phyloP scores from a whole-genome alignment of 495 filamentous ascomycete genomes.

The Neurospora sp. region DNA sequence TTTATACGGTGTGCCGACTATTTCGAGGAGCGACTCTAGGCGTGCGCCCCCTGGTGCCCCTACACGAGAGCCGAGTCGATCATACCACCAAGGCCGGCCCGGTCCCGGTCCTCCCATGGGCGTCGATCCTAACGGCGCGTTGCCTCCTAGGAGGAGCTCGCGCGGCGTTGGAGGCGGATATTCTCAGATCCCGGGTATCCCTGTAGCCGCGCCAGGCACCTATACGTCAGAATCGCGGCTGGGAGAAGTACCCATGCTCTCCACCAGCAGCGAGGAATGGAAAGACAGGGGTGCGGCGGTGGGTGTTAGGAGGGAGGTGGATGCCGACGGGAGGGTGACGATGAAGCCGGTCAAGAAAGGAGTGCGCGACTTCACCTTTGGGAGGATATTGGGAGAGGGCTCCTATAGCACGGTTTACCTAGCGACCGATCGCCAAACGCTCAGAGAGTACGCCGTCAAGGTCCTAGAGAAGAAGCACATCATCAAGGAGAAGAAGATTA shows the following conservation, averaged over 20 bases:
- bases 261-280: slow-evolving; percentile 82
- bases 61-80: slow-evolving; percentile 59
- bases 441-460: slow-evolving; percentile 97
- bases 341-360: slow-evolving; percentile 88
- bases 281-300: slow-evolving; percentile 86
- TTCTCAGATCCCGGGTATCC: slow-evolving; percentile 29
- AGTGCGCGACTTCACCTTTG: slow-evolving; percentile 93
- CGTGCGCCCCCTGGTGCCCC: slow-evolving; percentile 56
- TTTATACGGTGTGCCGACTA: slow-evolving; percentile 37
- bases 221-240: slow-evolving; percentile 29
- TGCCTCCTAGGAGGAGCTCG: slow-evolving; percentile 59
- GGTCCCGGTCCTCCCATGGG: slow-evolving; percentile 34
- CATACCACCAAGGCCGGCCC: slow-evolving; percentile 49
- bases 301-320: slow-evolving; percentile 63
- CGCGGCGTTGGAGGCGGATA: slow-evolving; percentile 46
- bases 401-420: slow-evolving; percentile 96
- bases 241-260: slow-evolving; percentile 44
- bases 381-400: slow-evolving; percentile 83
- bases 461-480: slow-evolving; percentile 98
- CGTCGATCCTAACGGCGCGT: slow-evolving; percentile 41
- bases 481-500: slow-evolving; percentile 99
- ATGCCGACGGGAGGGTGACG: slow-evolving; percentile 73
- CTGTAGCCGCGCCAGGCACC: slow-evolving; percentile 29
- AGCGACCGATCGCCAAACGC: slow-evolving; percentile 87
- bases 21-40: slow-evolving; percentile 48